phyloP scores from a whole-genome alignment of 2,329 filamentous ascomycete genomes.

The Dissoconium aciculare region DNA sequence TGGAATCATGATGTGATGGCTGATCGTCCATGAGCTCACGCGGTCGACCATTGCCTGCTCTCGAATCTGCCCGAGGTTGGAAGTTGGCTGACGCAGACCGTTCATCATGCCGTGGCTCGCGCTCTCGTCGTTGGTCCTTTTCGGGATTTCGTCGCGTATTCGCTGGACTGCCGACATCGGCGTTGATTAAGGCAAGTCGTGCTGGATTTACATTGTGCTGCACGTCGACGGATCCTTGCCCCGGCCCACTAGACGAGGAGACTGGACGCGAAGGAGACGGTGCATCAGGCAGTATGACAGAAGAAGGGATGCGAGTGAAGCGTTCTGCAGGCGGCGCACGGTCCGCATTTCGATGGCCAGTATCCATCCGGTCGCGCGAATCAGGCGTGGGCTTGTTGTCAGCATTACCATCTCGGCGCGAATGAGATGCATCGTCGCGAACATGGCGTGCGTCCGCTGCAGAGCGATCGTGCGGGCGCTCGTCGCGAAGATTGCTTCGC shows the following conservation, averaged over 20 bases:
- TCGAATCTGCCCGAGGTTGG: constrained; percentile 9
- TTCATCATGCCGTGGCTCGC: constrained; percentile 13
- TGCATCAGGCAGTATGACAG: constrained; percentile 7
- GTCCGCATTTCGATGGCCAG: constrained; percentile 6
- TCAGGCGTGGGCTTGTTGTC: constrained; percentile 6
- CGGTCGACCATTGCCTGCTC: constrained; percentile 22
- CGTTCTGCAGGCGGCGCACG: constrained; percentile 10
- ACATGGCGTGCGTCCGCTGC: constrained; percentile 6
- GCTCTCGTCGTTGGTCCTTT: constrained; percentile 11
- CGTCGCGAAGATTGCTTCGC: constrained; percentile 10
- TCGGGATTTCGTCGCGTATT: constrained; percentile 12
- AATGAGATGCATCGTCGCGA: constrained; percentile 9
- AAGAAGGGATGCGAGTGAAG: constrained; percentile 10
- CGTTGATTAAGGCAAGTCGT: constrained; percentile 29
- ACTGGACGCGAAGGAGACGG: constrained; percentile 5
- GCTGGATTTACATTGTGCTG: constrained; percentile 27
- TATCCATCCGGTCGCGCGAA: constrained; percentile 7
- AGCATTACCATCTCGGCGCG: constrained; percentile 10
- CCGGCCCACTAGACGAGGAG: no score
- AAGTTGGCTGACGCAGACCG: constrained; percentile 19
- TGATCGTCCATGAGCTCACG: constrained; percentile 14
- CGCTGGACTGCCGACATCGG: constrained; percentile 4
- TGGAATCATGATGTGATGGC: constrained; percentile 12
- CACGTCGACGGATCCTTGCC: no score
- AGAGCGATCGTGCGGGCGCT: constrained; percentile 9